Percentiles rank a stretch among this genome's conserved stretches.
Evolutionary conservation across 345 rosid genomes (phyloP).

Genomic region (Citrus sp.): DNA sequence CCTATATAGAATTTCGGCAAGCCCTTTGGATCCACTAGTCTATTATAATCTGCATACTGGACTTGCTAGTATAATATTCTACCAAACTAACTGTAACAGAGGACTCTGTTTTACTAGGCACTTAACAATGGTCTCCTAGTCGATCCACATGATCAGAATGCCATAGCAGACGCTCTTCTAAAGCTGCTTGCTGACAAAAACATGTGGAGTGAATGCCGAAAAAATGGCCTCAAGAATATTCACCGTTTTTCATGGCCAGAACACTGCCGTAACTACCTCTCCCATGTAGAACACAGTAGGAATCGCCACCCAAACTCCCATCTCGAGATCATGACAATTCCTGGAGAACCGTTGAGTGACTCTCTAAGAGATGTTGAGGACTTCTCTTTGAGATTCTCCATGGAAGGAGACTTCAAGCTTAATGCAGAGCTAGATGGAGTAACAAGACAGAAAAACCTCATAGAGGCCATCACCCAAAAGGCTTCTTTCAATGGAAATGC

Average conservation of each 20-base stretch:
- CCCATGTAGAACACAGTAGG: slow-evolving; percentile 76
- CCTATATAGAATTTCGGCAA: not conserved
- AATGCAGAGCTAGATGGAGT: slow-evolving; percentile 66
- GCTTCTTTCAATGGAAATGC: slow-evolving; percentile 43
- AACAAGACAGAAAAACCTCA: slow-evolving; percentile 64
- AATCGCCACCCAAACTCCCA: slow-evolving; percentile 69
- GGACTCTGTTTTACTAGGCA: slow-evolving; percentile 34
- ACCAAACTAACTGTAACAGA: slow-evolving; percentile 13
- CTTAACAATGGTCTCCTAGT: slow-evolving; percentile 64
- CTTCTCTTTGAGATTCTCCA: slow-evolving; percentile 73
- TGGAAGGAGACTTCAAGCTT: slow-evolving; percentile 69
- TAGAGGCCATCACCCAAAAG: slow-evolving; percentile 55
- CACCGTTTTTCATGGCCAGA: slow-evolving; percentile 71
- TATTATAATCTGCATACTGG: not conserved
- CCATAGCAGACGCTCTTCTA: slow-evolving; percentile 60
- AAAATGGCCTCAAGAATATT: slow-evolving; percentile 59
- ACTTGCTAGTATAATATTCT: not conserved
- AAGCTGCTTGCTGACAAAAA: slow-evolving; percentile 64
- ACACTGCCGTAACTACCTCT: slow-evolving; percentile 77
- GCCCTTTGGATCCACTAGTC: not conserved
- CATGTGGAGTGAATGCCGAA: slow-evolving; percentile 59
- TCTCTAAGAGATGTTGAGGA: slow-evolving; percentile 80
- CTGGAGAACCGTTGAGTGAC: slow-evolving; percentile 85
- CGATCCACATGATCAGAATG: slow-evolving; percentile 68
- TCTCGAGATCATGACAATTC: slow-evolving; percentile 58